phyloP scores from a whole-genome alignment of 2,329 filamentous ascomycete genomes.

The Phialemoniopsis sp. region DNA sequence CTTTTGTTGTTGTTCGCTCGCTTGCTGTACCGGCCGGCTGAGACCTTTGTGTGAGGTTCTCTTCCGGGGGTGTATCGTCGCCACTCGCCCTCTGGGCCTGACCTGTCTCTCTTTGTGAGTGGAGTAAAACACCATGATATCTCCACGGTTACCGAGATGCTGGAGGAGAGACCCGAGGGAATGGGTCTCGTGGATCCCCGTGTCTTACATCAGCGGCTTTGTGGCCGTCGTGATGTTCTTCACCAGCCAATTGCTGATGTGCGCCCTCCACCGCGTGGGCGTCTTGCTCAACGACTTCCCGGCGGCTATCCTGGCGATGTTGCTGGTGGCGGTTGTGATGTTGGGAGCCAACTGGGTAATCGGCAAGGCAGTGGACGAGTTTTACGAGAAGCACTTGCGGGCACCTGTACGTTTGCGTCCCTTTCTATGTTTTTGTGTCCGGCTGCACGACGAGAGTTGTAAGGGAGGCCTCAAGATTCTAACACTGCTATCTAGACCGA shows the following conservation, averaged over 20 bases:
- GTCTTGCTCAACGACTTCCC: constrained; percentile 33
- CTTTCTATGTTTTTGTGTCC: too few relatives aligned
- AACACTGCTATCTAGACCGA: constrained; percentile 29
- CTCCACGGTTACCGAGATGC: neutral
- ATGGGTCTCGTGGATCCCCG: neutral
- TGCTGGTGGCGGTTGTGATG: constrained; percentile 30
- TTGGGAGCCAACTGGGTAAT: constrained; percentile 6
- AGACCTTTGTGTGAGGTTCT: too few relatives aligned
- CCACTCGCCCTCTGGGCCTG: neutral
- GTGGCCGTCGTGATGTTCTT: constrained; percentile 31
- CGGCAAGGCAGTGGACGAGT: constrained; percentile 13
- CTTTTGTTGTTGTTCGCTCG: neutral
- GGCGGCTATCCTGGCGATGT: constrained; percentile 43
- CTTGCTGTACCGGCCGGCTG: too few relatives aligned
- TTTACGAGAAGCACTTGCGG: constrained; percentile 16
- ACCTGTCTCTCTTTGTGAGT: neutral
- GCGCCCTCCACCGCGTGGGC: constrained; percentile 32
- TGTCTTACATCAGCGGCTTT: constrained; percentile 16
- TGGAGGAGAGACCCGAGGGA: neutral
- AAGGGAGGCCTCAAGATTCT: too few relatives aligned
- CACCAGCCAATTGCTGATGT: constrained; percentile 39
- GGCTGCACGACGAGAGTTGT: too few relatives aligned
- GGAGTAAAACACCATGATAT: too few relatives aligned
- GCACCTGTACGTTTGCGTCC: constrained; percentile 9
- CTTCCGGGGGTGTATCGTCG: too few relatives aligned